phyloP scores from a whole-genome alignment of 352 stramenopile species.

The Pythium scleroteichum region DNA sequence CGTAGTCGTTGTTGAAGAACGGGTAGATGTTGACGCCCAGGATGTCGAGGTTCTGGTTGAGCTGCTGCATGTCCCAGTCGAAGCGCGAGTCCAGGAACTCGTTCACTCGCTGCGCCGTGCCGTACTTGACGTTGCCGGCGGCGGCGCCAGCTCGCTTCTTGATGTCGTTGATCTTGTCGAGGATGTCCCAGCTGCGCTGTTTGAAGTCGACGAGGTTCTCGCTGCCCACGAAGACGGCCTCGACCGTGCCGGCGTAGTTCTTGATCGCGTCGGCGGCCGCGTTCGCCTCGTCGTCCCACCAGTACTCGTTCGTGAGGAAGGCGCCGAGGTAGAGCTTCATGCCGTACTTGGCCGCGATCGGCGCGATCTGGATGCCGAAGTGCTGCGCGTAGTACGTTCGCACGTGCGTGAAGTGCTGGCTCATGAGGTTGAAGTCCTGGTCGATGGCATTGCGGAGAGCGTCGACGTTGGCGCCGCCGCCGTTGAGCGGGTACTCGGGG shows the following conservation, averaged over 20 bases:
- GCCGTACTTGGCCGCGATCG: slow-evolving; percentile 47
- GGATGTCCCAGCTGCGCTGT: slow-evolving; percentile 23
- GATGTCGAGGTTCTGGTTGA: slow-evolving; percentile 25
- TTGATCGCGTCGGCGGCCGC: slow-evolving; percentile 42
- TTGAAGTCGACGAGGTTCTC: slow-evolving; percentile 31
- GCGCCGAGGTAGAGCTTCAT: slow-evolving; percentile 59
- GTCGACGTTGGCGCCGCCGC: slow-evolving; percentile 5
- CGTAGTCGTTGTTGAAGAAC: slow-evolving; percentile 40
- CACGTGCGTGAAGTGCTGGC: slow-evolving; percentile 47
- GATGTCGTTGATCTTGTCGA: slow-evolving; percentile 37
- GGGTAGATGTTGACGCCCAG: slow-evolving; percentile 43
- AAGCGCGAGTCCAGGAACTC: slow-evolving; percentile 12
- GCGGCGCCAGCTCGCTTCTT: slow-evolving; percentile 25
- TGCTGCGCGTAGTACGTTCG: slow-evolving; percentile 66
- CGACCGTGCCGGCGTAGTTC: slow-evolving; percentile 44
- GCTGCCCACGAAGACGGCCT: slow-evolving; percentile 53
- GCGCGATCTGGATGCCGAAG: slow-evolving; percentile 44
- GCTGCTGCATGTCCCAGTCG: slow-evolving; percentile 21
- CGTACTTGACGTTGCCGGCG: slow-evolving; percentile 46
- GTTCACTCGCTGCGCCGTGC: slow-evolving; percentile 40
- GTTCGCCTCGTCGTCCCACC: slow-evolving; percentile 45
- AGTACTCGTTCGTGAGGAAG: slow-evolving; percentile 49
- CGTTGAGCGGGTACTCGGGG: slow-evolving; percentile 45
- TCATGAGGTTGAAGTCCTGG: slow-evolving; percentile 46
- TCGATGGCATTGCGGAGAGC: slow-evolving; percentile 28